These are phyloP conservation scores for Saccharomyces paradoxus DNA, from an alignment of 805 yeast species.

Conservation along the genomic window DNA sequence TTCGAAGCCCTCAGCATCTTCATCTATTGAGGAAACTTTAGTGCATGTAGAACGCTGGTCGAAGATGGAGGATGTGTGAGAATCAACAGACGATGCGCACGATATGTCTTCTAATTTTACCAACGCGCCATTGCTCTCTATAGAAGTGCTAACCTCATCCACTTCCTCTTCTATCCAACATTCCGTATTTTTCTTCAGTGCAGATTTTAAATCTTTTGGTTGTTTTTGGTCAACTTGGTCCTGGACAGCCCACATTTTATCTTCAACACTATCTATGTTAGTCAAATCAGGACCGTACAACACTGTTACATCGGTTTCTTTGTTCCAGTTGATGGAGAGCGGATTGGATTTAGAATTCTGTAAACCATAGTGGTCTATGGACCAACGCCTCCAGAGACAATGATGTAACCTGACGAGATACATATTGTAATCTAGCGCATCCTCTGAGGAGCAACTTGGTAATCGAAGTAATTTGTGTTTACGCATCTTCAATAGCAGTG, in stretches of 20 bases:
- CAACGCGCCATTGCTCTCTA: background rate
- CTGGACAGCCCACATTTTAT: background rate
- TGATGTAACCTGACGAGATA: slow-evolving; percentile 53
- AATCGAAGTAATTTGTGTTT: slow-evolving; percentile 13
- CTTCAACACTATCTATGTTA: background rate
- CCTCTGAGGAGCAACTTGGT: slow-evolving; percentile 30
- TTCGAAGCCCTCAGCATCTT: background rate
- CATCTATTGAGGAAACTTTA: background rate
- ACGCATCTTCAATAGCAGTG: slow-evolving; percentile 37
- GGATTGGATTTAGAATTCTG: slow-evolving; percentile 63
- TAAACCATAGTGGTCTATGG: slow-evolving; percentile 59
- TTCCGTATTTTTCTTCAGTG: background rate
- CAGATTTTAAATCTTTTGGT: background rate
- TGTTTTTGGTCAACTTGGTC: background rate
- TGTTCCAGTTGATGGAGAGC: slow-evolving; percentile 83
- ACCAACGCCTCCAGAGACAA: slow-evolving; percentile 95
- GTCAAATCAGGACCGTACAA: slow-evolving; percentile 70
- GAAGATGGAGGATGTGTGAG: slow-evolving; percentile 23
- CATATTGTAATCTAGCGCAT: slow-evolving; percentile 24
- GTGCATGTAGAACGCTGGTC: slow-evolving; percentile 11
- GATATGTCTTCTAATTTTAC: background rate
- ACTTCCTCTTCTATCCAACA: background rate
- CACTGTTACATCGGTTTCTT: slow-evolving; percentile 92
- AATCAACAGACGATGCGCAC: slow-evolving; percentile 19
- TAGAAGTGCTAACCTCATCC: background rate